phyloP scores from a whole-genome alignment of 2,329 filamentous ascomycete genomes.

The Chrysoporthe puriensis region DNA sequence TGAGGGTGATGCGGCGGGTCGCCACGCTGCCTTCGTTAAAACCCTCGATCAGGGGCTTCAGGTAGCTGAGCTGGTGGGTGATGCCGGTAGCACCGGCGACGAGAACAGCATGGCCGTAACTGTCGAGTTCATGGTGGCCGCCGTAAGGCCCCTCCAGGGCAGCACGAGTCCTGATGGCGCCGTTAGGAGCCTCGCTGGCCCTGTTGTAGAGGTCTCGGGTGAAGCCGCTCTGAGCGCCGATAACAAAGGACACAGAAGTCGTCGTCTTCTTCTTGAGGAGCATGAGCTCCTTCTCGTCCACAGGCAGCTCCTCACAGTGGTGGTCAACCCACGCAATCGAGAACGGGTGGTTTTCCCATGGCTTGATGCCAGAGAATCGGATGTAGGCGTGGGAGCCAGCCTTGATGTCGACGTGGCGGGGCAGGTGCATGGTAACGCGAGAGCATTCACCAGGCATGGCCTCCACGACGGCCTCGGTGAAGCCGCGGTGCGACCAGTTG shows the following conservation, averaged over 20 bases:
- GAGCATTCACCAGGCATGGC: constrained; percentile 70
- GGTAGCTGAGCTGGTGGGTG: constrained; percentile 89
- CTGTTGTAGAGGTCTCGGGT: constrained; percentile 79
- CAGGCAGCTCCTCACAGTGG: constrained; percentile 43
- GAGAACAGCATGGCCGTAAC: constrained; percentile 88
- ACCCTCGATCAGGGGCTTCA: constrained; percentile 74
- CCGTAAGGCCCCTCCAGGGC: constrained; percentile 90
- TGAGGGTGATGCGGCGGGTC: constrained; percentile 77
- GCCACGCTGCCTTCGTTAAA: constrained; percentile 74
- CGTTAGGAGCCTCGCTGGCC: constrained; percentile 58
- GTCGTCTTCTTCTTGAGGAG: constrained; percentile 39
- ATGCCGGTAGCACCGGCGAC: constrained; percentile 94
- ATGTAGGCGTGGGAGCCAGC: constrained; percentile 78
- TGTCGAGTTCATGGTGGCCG: constrained; percentile 81
- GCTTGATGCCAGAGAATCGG: constrained; percentile 66
- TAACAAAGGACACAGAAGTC: constrained; percentile 75
- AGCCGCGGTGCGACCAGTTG: constrained; percentile 64
- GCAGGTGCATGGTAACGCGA: constrained; percentile 71
- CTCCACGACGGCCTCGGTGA: constrained; percentile 69
- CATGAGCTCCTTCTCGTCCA: constrained; percentile 45
- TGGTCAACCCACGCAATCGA: constrained; percentile 76
- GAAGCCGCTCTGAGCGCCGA: constrained; percentile 86
- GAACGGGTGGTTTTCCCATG: constrained; percentile 78
- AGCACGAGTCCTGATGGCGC: constrained; percentile 66
- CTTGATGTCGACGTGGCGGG: constrained; percentile 66